These are phyloP conservation scores for Hyphopichia homilentoma DNA, from an alignment of 805 yeast genomes.

Conservation along the genomic window DNA sequence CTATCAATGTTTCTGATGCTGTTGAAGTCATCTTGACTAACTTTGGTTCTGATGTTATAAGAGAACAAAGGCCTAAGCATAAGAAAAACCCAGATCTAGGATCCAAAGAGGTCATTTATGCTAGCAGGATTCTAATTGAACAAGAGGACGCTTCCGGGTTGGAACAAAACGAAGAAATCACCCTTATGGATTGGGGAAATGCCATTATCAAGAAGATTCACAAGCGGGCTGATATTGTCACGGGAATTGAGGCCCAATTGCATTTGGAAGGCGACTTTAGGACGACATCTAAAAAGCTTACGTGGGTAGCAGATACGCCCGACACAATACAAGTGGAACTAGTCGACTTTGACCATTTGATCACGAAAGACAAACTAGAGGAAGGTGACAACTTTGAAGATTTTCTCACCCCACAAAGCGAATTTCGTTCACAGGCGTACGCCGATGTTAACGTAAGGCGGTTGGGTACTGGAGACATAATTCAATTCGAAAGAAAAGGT, in stretches of 20 bases:
- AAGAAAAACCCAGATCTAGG: conserved; percentile 89
- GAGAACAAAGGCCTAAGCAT: conserved; percentile 78
- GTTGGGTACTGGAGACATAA: conserved; percentile 74
- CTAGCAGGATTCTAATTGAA: conserved; percentile 61
- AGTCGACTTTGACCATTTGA: conserved; percentile 84
- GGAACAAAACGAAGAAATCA: conserved; percentile 77
- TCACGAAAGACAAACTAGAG: conserved; percentile 84
- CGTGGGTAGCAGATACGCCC: conserved; percentile 79
- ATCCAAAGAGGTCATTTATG: conserved; percentile 64
- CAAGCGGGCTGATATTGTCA: conserved; percentile 52
- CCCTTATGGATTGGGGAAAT: conserved; percentile 96
- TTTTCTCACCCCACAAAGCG: conserved; percentile 75
- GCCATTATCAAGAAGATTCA: conserved; percentile 64
- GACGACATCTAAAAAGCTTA: conserved; percentile 83
- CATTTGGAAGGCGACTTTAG: conserved; percentile 89
- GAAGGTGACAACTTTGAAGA: conserved; percentile 88
- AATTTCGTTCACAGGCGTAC: conserved; percentile 65
- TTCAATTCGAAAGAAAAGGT: conserved; percentile 93
- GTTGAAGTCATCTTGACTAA: conserved; percentile 53
- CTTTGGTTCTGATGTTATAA: conserved; percentile 59
- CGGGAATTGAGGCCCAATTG: conserved; percentile 62
- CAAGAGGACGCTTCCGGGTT: conserved; percentile 67
- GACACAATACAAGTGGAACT: conserved; percentile 65
- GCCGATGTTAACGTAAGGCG: conserved; percentile 72
- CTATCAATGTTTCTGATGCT: conserved; percentile 55